phyloP scores from a whole-genome alignment of 768 basidiomycete genomes.

The Ramaria sp. region DNA sequence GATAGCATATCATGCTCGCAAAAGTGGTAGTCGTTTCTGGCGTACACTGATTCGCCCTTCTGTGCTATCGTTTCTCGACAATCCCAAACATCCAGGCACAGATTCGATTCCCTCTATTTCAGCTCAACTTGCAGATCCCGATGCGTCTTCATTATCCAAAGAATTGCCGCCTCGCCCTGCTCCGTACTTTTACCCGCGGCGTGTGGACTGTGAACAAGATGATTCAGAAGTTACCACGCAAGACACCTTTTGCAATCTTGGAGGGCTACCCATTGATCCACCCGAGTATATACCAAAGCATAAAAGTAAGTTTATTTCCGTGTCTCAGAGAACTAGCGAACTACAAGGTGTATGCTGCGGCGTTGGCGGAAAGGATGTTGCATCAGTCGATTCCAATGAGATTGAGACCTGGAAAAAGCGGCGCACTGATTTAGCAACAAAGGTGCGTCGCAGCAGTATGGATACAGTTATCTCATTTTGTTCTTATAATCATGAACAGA shows the following conservation, averaged over 20 bases:
- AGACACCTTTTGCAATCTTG: not conserved
- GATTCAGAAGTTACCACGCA: not conserved
- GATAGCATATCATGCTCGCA: not conserved
- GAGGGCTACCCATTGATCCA: not conserved
- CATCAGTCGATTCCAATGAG: not conserved
- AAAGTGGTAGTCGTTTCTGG: not conserved
- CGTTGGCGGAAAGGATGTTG: not conserved
- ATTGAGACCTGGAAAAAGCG: not conserved
- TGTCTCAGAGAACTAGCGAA: not conserved
- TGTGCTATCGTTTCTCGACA: not conserved
- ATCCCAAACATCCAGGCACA: not conserved
- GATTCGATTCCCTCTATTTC: not conserved
- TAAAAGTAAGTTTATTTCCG: not conserved
- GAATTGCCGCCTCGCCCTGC: not conserved
- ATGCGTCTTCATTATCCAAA: not conserved
- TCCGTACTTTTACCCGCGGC: conserved; percentile 1
- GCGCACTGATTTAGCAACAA: not conserved
- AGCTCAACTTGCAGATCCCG: not conserved
- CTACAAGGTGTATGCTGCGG: not conserved
- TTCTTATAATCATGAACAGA: not conserved
- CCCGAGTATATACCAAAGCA: not conserved
- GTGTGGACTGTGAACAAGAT: not conserved
- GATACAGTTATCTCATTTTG: not conserved
- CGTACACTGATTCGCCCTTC: not conserved
- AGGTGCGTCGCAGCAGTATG: not conserved